Conservation (phyloP, 1,139 yeast species). For the Nakaseomyces delphensis region DNA sequence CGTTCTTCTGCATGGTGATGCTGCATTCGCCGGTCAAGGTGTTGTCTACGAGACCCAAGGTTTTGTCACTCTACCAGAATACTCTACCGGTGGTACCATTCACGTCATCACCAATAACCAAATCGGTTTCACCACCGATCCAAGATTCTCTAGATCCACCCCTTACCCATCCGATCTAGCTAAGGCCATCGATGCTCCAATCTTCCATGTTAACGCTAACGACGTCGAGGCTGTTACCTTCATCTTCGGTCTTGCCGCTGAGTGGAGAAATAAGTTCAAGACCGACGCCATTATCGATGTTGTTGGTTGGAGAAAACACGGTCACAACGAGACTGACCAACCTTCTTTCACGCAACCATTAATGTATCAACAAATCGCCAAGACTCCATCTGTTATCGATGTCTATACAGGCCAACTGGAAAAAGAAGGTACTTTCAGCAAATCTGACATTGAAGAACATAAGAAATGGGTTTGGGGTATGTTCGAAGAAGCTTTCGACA, state of each 20-base stretch:
- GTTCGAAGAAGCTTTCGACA: constrained; percentile 79
- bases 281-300: constrained; percentile 93
- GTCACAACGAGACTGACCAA: constrained; percentile 99
- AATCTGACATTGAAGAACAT: constrained; percentile 89
- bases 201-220: constrained; percentile 98
- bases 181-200: constrained; percentile 92
- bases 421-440: constrained; percentile 79
- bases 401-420: constrained; percentile 72
- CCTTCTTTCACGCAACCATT: constrained; percentile 97
- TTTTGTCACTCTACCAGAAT: constrained; percentile 83
- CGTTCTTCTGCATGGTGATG: constrained; percentile 94
- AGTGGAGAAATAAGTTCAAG: constrained; percentile 96
- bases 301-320: constrained; percentile 97
- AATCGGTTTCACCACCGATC: constrained; percentile 99
- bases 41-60: constrained; percentile 98
- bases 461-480: constrained; percentile 96
- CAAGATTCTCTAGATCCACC: constrained; percentile 94
- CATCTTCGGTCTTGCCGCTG: constrained; percentile 93
- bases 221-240: constrained; percentile 91
- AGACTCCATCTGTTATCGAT: constrained; percentile 82
- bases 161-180: constrained; percentile 98
- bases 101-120: constrained; percentile 95
- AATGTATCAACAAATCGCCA: constrained; percentile 86
- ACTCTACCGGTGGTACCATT: constrained; percentile 96
- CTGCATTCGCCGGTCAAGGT: constrained; percentile 99